Conservation (phyloP, 2,329 filamentous ascomycete species). For the Fusarium humuli region DNA sequence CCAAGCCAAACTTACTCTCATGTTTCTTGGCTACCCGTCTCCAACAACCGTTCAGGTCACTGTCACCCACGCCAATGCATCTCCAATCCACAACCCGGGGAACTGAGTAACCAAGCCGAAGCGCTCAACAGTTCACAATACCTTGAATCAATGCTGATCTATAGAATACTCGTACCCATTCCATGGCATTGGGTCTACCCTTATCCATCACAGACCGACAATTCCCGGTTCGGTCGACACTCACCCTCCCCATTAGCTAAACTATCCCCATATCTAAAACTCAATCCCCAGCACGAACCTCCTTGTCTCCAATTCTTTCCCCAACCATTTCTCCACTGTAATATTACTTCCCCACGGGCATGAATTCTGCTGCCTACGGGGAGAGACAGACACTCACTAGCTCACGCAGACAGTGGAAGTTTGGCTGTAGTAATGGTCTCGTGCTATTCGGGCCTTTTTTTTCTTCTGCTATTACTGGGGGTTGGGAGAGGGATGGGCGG, state of each 20-base stretch:
- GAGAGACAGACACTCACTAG: neutral
- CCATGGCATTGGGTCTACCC: neutral
- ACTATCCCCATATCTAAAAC: neutral
- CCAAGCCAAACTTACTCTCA: neutral
- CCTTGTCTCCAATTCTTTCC: constrained; percentile 12
- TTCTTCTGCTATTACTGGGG: neutral
- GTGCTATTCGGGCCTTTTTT: constrained; percentile 25
- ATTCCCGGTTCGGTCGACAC: constrained; percentile 2
- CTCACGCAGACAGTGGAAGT: neutral
- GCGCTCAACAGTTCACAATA: neutral
- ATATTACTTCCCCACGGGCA: constrained; percentile 28
- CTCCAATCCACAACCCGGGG: neutral
- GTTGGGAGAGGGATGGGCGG: constrained; percentile 2
- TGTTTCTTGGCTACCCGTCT: neutral
- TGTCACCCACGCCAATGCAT: neutral
- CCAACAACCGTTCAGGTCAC: neutral
- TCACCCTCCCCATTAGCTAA: constrained; percentile 7
- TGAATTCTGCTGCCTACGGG: constrained; percentile 11
- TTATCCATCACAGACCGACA: neutral
- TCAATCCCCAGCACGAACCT: neutral
- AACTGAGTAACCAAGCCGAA: neutral
- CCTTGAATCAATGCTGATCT: neutral
- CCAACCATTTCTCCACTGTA: constrained; percentile 6
- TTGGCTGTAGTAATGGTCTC: neutral
- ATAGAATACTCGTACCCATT: neutral